These are phyloP conservation scores for Delphinella strobiligena DNA, from an alignment of 2,329 filamentous ascomycete genomes.

Conservation along the genomic window DNA sequence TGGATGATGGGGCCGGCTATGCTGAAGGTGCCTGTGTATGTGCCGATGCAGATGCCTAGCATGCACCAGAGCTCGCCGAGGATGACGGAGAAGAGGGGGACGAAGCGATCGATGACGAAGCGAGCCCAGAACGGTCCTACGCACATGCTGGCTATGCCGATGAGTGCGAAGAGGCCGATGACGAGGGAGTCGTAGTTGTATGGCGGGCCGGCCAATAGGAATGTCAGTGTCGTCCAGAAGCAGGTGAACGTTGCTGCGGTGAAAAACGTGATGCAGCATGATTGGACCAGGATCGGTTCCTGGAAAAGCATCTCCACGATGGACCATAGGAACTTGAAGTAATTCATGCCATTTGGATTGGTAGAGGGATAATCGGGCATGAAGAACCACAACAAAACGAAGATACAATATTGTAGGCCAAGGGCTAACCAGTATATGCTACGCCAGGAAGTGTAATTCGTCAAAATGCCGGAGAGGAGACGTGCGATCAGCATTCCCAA, in stretches of 20 bases:
- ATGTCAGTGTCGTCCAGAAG: conserved; percentile 69
- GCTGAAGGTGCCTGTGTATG: conserved; percentile 52
- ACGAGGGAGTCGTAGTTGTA: conserved; percentile 55
- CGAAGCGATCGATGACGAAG: conserved; percentile 56
- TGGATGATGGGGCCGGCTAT: conserved; percentile 63
- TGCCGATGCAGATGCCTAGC: conserved; percentile 52
- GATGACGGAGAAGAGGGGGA: conserved; percentile 56
- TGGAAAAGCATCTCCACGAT: conserved; percentile 52
- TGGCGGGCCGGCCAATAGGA: conserved; percentile 58
- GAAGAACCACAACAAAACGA: conserved; percentile 53
- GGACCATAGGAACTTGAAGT: conserved; percentile 51
- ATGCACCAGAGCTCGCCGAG: conserved; percentile 49
- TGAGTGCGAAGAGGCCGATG: conserved; percentile 69
- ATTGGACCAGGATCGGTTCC: conserved; percentile 58
- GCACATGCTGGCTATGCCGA: conserved; percentile 59
- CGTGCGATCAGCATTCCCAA: conserved; percentile 67
- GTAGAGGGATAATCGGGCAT: conserved; percentile 74
- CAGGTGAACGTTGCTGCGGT: conserved; percentile 49
- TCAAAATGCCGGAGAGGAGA: conserved; percentile 61
- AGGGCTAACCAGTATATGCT: conserved; percentile 69
- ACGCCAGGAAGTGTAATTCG: conserved; percentile 63
- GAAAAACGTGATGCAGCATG: conserved; percentile 54
- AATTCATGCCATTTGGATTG: conserved; percentile 53
- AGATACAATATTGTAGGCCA: conserved; percentile 56
- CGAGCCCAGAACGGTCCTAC: conserved; percentile 59